Base-by-base conservation (phyloP, 2,329 filamentous ascomycete genomes). In the Zelopaecilomyces penicillatus region DNA sequence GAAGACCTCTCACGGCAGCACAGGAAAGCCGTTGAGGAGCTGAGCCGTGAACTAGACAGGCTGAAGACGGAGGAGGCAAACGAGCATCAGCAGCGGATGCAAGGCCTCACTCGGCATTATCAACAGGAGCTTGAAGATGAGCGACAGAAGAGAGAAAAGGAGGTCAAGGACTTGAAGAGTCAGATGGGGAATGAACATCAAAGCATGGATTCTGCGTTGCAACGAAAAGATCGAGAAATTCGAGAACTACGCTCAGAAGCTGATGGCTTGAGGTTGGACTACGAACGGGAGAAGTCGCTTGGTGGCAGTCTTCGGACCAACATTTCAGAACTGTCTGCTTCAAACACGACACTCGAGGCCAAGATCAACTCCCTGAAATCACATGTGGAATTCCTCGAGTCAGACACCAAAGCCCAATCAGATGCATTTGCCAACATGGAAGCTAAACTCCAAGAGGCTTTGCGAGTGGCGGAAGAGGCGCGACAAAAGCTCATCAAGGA, bases 371-470 rank as follows among this genome's bases (percentile, higher is more conserved):
- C 83, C 3, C 75, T 95, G 51, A 80, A 83, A 53, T 86, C 87
- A 2, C 86, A 91, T 54, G 85, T 95, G 46, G 83, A 90, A 52
- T 95, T 94, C 59, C 77, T 96, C 12, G 88, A 96, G 61, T 93
- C 87, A 0, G 88, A 89, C 57, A 89, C 81, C 62, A 87, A 95
- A 63, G 85, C 88, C 10, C 89, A 96, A 56, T 93, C 89, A 1
- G 80, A 91, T 56, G 82, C 86, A 8, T 95, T 91, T 63, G 81
- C 87, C 35, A 81, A 79, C 45, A 87, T 95, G 69, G 85, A 95
- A 58, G 74, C 83, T 37, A 76, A 83, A 42, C 80, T 95, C 57
- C 84, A 87, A 57, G 84, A 93, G 39, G 89, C 90, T 1, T 65
- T 88, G 27, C 75, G 76, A 10, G 69, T 76, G 19, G 86, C 84